A percentile compares a stretch with the other conserved stretches of the same genome.
phyloP scores from a whole-genome alignment of 768 basidiomycete genomes.

The Cystofilobasidium bisporidii region DNA sequence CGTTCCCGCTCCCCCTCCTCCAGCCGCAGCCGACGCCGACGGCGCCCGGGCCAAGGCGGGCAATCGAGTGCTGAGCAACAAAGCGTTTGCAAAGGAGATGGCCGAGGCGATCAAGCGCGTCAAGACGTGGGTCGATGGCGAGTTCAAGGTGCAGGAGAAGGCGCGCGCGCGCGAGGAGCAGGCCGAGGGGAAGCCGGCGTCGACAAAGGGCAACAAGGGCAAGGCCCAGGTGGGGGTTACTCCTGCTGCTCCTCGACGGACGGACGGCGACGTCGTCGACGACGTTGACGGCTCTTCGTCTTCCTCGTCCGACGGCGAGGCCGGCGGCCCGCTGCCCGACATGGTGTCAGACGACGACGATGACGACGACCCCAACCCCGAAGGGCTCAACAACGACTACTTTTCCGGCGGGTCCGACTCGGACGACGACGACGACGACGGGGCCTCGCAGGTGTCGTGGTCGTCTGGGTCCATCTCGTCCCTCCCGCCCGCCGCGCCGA shows the following conservation, averaged over 20 bases:
- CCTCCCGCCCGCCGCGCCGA: background rate
- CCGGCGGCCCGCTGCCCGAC: background rate
- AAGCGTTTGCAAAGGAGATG: constrained; percentile 22
- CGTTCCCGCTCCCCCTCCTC: too few relatives aligned
- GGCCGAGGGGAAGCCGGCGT: background rate
- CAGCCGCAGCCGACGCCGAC: background rate
- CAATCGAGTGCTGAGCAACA: constrained; percentile 22
- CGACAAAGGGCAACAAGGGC: background rate
- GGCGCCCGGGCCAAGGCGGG: constrained; percentile 11
- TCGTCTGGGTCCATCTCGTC: constrained; percentile 24
- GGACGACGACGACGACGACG: constrained; percentile 23
- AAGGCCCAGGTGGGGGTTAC: too few relatives aligned
- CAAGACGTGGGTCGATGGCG: constrained; percentile 17
- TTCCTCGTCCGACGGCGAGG: background rate
- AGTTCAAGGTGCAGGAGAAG: constrained; percentile 18
- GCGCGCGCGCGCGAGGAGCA: constrained; percentile 16
- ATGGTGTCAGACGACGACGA: constrained; percentile 8
- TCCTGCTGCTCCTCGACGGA: too few relatives aligned
- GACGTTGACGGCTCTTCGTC: background rate
- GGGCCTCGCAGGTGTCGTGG: constrained; percentile 12
- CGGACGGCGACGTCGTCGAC: background rate
- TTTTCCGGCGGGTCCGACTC: constrained; percentile 8
- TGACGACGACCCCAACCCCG: background rate
- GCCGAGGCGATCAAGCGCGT: constrained; percentile 8
- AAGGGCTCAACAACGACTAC: constrained; percentile 1